phyloP scores from a whole-genome alignment of 1,284 basidiomycete genomes.

The Vanrija sp. region DNA sequence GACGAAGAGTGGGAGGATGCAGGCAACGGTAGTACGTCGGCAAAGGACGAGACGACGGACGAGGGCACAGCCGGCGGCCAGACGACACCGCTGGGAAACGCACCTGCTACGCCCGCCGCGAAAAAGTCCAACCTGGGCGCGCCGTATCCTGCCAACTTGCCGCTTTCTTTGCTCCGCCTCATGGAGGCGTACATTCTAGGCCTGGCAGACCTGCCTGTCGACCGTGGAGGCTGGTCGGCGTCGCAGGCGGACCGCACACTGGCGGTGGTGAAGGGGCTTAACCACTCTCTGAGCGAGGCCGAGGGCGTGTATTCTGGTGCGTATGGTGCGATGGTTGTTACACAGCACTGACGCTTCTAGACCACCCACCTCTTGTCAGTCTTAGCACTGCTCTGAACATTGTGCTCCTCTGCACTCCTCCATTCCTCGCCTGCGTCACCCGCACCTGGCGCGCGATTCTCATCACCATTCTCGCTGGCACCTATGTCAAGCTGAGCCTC shows the following conservation, averaged over 20 bases:
- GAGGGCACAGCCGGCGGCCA: not conserved
- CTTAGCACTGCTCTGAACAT: conserved; percentile 12
- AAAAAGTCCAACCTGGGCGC: conserved; percentile 39
- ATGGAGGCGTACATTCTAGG: conserved; percentile 45
- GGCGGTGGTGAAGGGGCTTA: conserved; percentile 33
- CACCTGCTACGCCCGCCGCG: conserved; percentile 5
- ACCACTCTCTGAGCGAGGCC: conserved; percentile 33
- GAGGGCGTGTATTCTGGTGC: conserved; percentile 42
- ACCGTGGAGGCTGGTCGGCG: conserved; percentile 39
- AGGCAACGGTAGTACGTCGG: not conserved
- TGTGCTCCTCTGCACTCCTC: conserved; percentile 3
- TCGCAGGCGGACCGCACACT: conserved; percentile 41
- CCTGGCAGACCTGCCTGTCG: conserved; percentile 25
- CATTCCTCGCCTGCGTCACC: not conserved
- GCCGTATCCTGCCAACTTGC: conserved; percentile 43
- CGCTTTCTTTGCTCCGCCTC: conserved; percentile 40
- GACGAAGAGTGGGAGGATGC: conserved; percentile 6
- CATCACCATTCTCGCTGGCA: not conserved
- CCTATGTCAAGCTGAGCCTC: conserved; percentile 8
- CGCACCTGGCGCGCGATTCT: conserved; percentile 10
- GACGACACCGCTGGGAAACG: not conserved
- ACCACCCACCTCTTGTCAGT: conserved; percentile 7
- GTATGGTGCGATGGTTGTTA: conserved; percentile 7
- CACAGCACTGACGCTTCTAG: conserved; percentile 5
- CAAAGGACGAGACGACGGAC: not conserved